These are phyloP conservation scores for Ilyonectria mors-panacis DNA, from an alignment of 2,329 filamentous ascomycete species.

Conservation along the genomic window DNA sequence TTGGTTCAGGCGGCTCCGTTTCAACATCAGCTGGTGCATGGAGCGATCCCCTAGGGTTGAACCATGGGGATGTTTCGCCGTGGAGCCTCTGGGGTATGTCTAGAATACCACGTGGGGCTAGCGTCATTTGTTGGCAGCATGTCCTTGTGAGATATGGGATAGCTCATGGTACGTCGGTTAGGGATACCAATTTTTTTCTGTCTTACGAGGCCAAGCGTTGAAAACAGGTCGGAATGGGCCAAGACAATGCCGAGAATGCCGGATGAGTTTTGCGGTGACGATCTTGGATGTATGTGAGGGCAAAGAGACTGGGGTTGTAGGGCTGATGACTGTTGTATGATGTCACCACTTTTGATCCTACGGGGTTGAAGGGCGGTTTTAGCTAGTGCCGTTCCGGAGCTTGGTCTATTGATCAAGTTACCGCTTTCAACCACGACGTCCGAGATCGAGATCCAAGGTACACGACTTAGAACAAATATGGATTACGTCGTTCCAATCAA, in stretches of 20 bases:
- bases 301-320: slow-evolving; percentile 15
- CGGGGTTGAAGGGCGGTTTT: neutral
- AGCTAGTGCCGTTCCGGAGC: neutral
- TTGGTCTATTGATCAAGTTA: neutral
- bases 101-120: neutral
- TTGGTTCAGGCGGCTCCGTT: slow-evolving; percentile 9
- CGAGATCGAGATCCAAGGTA: neutral
- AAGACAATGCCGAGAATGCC: slow-evolving; percentile 9
- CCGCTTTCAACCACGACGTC: slow-evolving; percentile 17
- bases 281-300: neutral
- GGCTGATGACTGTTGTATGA: slow-evolving; percentile 28
- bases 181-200: too few relatives aligned
- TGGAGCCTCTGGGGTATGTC: neutral
- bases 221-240: neutral
- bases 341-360: slow-evolving; percentile 20
- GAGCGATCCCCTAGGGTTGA: neutral
- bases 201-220: neutral
- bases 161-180: too few relatives aligned
- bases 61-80: slow-evolving; percentile 12
- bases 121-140: too few relatives aligned
- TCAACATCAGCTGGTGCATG: slow-evolving; percentile 24
- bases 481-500: neutral
- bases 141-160: too few relatives aligned
- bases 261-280: slow-evolving; percentile 6
- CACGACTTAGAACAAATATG: neutral